phyloP scores from a whole-genome alignment of 2,329 filamentous ascomycete species.

The Claviceps fusiformis region DNA sequence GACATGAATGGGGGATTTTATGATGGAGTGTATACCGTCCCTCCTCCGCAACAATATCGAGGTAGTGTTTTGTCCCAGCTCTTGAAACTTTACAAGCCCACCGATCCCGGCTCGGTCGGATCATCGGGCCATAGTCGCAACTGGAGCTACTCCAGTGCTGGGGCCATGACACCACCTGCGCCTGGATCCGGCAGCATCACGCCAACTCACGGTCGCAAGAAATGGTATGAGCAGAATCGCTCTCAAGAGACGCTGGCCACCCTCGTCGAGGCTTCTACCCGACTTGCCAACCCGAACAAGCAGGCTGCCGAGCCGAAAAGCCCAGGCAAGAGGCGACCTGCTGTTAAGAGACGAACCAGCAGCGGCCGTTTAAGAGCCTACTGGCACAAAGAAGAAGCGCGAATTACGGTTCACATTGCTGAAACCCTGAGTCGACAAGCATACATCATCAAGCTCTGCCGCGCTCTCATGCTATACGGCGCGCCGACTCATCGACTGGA shows the following conservation, averaged over 20 bases:
- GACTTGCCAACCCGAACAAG: slow-evolving; percentile 9
- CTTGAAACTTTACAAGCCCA: slow-evolving; percentile 30
- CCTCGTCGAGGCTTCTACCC: slow-evolving; percentile 31
- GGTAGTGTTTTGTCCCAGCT: slow-evolving; percentile 32
- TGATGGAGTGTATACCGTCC: slow-evolving; percentile 27
- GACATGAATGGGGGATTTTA: slow-evolving; percentile 26
- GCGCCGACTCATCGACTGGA: slow-evolving; percentile 83
- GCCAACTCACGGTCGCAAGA: slow-evolving; percentile 26
- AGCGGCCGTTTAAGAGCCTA: slow-evolving; percentile 23
- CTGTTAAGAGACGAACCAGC: slow-evolving; percentile 24
- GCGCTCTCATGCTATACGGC: slow-evolving; percentile 73
- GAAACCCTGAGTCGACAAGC: slow-evolving; percentile 63
- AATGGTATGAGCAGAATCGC: slow-evolving; percentile 35
- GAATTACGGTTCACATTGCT: slow-evolving; percentile 39
- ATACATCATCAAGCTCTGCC: slow-evolving; percentile 73
- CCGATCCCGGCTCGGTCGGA: slow-evolving; percentile 12
- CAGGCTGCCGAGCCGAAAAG: slow-evolving; percentile 9
- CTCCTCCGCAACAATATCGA: slow-evolving; percentile 27
- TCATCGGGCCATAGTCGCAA: slow-evolving; percentile 11
- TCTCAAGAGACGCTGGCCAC: slow-evolving; percentile 33
- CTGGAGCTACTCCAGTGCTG: slow-evolving; percentile 16
- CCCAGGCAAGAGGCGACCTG: slow-evolving; percentile 20
- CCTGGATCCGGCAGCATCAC: slow-evolving; percentile 26
- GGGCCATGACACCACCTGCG: slow-evolving; percentile 18
- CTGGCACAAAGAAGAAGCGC: slow-evolving; percentile 29